Base-by-base conservation (phyloP, 1,139 yeast genomes). In the Candida sanyaensis region DNA sequence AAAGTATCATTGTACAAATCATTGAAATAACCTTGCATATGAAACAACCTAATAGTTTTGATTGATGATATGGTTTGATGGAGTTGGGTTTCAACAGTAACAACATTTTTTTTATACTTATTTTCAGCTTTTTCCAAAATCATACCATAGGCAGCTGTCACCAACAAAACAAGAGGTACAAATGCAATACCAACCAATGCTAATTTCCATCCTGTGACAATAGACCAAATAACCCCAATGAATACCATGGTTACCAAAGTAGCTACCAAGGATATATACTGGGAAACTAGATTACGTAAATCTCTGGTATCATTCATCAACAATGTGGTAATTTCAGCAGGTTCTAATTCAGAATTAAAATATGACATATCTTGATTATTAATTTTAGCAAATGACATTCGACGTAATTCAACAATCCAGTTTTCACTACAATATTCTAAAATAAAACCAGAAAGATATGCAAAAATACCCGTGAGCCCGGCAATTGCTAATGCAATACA, bases 291-390 rank as follows among this genome's bases (percentile, higher is more conserved):
- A 2, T 73, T 68, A 51, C 97, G 75, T 53, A 88, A 69, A 59
- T 89, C 96, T 56, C 96, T 81, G 0, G 90, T 68, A 61, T 92
- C 97, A 61, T 88, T 90, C 78, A 91, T 73, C 3, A 91, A 57
- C 21, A 89, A 70, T 0, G 96, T 81, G 5, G 86, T 77, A 1
- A 88, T 59, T 53, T 83, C 85, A 12, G 88, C 77, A 0, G 88
- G 73, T 26, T 71, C 71, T 2, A 58, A 51, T 12, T 63, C 62
- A 2, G 59, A 50, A 32, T 68, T 66, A 55, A 83, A 85, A 82
- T 86, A 89, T 2, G 69, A 56, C 59, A 83, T 57, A 33, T 80
- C 81, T 55, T 84, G 88, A 2, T 68, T 64, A 6, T 82, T 64
- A 1, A 91, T 67, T 26, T 68, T 73, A 2, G 58, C 56, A 53